Evolutionary conservation across 2,329 filamentous ascomycete genomes (phyloP).

Genomic region (Trichothecium roseum): DNA sequence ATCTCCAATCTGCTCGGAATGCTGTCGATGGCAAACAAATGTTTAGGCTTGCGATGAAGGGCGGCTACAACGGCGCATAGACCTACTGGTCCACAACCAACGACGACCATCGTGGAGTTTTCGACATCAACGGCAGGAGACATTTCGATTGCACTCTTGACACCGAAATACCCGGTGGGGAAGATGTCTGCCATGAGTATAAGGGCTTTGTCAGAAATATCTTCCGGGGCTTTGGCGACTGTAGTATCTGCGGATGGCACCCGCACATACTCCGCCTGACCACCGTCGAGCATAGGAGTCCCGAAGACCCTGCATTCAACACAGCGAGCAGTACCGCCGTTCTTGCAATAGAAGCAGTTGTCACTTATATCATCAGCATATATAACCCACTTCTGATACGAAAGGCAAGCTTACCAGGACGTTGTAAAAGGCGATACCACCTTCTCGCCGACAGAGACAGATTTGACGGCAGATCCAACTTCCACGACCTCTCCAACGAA

Average conservation of each 20-base stretch:
- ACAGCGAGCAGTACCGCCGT: constrained; percentile 69
- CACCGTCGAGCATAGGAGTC: constrained; percentile 57
- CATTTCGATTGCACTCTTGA: constrained; percentile 60
- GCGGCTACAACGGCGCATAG: constrained; percentile 75
- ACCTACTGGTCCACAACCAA: constrained; percentile 80
- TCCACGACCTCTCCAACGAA: constrained; percentile 70
- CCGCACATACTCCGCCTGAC: constrained; percentile 73
- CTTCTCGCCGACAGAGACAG: constrained; percentile 62
- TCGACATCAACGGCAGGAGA: constrained; percentile 27
- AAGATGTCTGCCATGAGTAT: constrained; percentile 92
- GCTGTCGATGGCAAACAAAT: constrained; percentile 70
- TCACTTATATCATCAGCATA: constrained; percentile 12
- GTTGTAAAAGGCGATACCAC: constrained; percentile 77
- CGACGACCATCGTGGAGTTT: constrained; percentile 61
- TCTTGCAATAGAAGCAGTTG: constrained; percentile 79
- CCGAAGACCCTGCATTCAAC: constrained; percentile 62
- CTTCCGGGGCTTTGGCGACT: constrained; percentile 4
- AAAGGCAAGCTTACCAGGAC: constrained; percentile 50
- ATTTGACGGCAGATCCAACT: constrained; percentile 56
- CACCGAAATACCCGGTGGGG: constrained; percentile 77
- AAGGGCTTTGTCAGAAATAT: constrained; percentile 52
- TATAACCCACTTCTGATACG: not conserved
- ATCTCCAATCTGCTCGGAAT: constrained; percentile 64
- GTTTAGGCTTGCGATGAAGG: constrained; percentile 56
- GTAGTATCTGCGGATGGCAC: constrained; percentile 57